Base-by-base conservation (phyloP, 1,284 basidiomycete genomes). In the Uromyces viciae-fabae region DNA sequence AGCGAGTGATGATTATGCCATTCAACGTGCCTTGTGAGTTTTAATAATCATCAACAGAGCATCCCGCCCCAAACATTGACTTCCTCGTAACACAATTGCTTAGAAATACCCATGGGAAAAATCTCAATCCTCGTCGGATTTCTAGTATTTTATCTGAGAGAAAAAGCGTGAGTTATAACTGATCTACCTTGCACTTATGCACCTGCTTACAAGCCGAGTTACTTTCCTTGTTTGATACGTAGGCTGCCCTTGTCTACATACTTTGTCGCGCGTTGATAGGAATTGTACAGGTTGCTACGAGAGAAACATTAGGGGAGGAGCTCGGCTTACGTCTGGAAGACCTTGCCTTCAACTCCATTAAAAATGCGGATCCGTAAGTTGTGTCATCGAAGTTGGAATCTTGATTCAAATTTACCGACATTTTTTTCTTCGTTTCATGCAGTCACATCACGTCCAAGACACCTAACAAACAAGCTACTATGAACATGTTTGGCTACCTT, bases 321-420 rank as follows among this genome's bases (percentile, higher is more conserved):
- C 87, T 93, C 81, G 94, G 93, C 0, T 90, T 91, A 84, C 90
- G 88, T 49, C 87, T 96, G 46, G 94, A 96, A 85, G 91, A 93
- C 83, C 91, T 91, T 54, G 93, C 92, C 0, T 96, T 95, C 84
- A 92, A 93, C 81, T 92, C 94, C 82, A 94, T 95, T 85, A 89
- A 90, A 83, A 89, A 89, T 80, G 93, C 93, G 2, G 91, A 93
- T 84, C 84, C 91, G 83, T 84, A 84, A 85, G 80, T 62, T 72
- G 54, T 72, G 46, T 49, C 66, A 25, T 66, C 74, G 8, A 40
- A 46, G 11, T 46, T 22, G 40, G 28, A 43, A 25, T 43, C 31
- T 38, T 60, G 19, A 33, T 52, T 36, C 31, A 56, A 15, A n/a
- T 71, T 42, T 14, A 40, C 62, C 22, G 40, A 58, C 22, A 36